Percentiles rank a stretch among this genome's conserved stretches.
Conservation (phyloP, 2,329 filamentous ascomycete genomes). For the Colletotrichum eremochloae region DNA sequence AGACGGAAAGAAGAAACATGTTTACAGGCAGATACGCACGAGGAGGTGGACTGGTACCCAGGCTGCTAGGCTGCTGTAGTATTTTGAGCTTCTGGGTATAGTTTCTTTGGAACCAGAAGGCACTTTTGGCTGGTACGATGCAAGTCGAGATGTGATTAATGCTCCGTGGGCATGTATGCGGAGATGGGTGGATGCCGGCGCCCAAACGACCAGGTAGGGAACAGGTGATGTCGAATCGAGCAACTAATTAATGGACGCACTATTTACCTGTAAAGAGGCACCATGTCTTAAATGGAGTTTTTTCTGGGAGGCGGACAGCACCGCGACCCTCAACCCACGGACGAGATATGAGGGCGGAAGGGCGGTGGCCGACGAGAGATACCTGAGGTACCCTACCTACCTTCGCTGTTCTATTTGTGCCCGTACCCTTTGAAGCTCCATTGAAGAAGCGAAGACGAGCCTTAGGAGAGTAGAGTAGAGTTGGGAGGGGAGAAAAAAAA, state of each 20-base stretch:
- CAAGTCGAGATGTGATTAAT: not conserved
- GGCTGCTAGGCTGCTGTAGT: not conserved
- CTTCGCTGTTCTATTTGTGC: too few relatives aligned
- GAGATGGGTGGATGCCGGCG: not conserved
- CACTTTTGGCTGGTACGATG: not conserved
- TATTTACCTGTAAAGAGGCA: too few relatives aligned
- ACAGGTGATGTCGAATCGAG: not conserved
- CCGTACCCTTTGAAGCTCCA: not conserved
- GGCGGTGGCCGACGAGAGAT: conserved; percentile 19
- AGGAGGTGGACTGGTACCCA: too few relatives aligned
- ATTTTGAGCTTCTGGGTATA: not conserved
- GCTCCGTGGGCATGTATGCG: not conserved
- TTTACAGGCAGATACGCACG: not conserved
- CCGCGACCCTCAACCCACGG: not conserved
- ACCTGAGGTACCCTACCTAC: conserved; percentile 10
- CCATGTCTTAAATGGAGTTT: not conserved
- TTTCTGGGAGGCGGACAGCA: not conserved
- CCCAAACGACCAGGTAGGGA: not conserved
- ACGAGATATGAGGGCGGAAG: not conserved
- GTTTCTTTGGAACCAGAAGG: not conserved
- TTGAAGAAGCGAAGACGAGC: not conserved
- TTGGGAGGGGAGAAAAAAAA: not conserved
- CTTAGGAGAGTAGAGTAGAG: not conserved
- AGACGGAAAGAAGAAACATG: not conserved
- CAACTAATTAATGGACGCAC: too few relatives aligned